Evolutionary conservation across 225 moss, liverwort and hornwort genomes (phyloP).

Genomic region (Pseudisothecium myosuroides): DNA sequence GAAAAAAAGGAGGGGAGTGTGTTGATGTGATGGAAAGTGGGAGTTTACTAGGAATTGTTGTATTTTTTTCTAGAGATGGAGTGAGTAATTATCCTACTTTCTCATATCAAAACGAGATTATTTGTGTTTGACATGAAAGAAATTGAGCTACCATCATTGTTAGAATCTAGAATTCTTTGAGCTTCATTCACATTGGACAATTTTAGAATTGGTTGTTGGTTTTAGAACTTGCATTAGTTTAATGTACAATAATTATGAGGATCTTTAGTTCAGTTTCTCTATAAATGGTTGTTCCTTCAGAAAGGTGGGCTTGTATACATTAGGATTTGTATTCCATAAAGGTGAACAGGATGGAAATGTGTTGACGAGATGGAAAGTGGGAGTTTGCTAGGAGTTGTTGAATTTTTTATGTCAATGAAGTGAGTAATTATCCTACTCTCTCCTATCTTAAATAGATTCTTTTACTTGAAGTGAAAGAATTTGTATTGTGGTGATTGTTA

Average conservation of each 20-base stretch:
- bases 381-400: neutral
- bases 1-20: neutral
- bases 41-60: neutral
- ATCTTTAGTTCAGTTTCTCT: neutral
- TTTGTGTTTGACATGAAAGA: neutral
- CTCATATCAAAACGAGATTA: neutral
- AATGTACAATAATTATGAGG: too few relatives aligned
- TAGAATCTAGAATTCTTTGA: neutral
- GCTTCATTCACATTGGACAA: neutral
- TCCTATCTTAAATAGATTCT: neutral
- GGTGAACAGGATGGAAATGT: neutral
- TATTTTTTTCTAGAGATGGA: neutral
- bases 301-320: neutral
- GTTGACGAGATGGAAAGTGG: neutral
- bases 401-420: too few relatives aligned
- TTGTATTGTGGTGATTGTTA: rapidly evolving
- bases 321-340: too few relatives aligned
- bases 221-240: neutral
- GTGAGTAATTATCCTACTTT: neutral
- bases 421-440: too few relatives aligned
- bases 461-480: neutral
- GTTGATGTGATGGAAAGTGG: neutral
- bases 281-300: neutral
- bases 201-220: neutral
- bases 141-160: neutral